Evolutionary conservation across 1,139 yeast genomes (phyloP).

Genomic region (Kodamaea ohmeri): DNA sequence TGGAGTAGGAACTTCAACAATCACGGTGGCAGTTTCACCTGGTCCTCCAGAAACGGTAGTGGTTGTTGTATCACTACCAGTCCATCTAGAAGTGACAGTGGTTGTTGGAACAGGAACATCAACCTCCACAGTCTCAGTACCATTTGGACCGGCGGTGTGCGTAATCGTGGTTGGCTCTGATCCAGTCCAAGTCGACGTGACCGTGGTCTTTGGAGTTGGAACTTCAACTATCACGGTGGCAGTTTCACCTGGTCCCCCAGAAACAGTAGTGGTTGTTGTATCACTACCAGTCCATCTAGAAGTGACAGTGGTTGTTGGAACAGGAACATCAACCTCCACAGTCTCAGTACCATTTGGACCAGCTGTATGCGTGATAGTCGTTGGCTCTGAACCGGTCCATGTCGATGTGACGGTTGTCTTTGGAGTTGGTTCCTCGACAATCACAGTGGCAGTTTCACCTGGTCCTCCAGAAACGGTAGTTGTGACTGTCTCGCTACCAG

Average conservation of each 20-base stretch:
- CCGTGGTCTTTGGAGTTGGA: conserved; percentile 8
- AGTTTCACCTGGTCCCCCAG: conserved; percentile 14
- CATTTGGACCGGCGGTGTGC: conserved; percentile 16
- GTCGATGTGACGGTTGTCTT: conserved; percentile 13
- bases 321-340: conserved; percentile 20
- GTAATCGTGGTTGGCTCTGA: conserved; percentile 19
- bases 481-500: conserved; percentile 10
- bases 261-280: conserved; percentile 12
- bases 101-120: conserved; percentile 16
- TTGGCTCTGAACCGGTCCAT: conserved; percentile 8
- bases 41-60: conserved; percentile 12
- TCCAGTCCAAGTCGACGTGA: conserved; percentile 27
- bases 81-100: conserved; percentile 14
- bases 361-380: conserved; percentile 6
- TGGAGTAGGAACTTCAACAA: conserved; percentile 10
- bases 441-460: conserved; percentile 13
- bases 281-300: conserved; percentile 13
- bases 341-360: conserved; percentile 18
- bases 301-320: conserved; percentile 15
- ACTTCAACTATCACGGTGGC: conserved; percentile 14
- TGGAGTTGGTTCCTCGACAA: conserved; percentile 16
- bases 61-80: conserved; percentile 9
- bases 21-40: conserved; percentile 12
- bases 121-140: conserved; percentile 10
- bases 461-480: conserved; percentile 13